Evolutionary conservation across 371 early-diverging fungal species (phyloP), one percentile per base, ranked within the genome.

Genomic region (Batkoa obscura): DNA sequence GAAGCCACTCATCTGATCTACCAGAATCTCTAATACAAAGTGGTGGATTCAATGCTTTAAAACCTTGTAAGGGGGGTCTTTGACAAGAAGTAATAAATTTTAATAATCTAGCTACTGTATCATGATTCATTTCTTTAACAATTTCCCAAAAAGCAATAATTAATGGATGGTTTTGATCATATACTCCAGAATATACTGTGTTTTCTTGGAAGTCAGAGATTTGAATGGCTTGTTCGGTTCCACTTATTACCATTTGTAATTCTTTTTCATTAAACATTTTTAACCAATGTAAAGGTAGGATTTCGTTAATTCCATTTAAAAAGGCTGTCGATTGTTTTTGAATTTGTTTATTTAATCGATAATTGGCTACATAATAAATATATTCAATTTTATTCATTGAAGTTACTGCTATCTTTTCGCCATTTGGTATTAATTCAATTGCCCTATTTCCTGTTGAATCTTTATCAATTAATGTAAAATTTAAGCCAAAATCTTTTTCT

Each of bases 51-150:
- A 96, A 69, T 58, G 87, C 88, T 32, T 71, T 71, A 62, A 96
- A 96, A 0, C 96, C 96, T 41, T 89, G 67, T 43, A 94, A 61
- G 2, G 97, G 97, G 6, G 94, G 92, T 43, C 93, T 72, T 37
- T 85, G 78, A 61, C 94, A 91, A 37, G 84, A 83, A 3, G 97
- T 96, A 0, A 89, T 81, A 70, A 93, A 96, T 64, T 86, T 85
- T 55, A 92, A 65, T 56, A 96, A 76, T 52, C 72, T 66, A 58
- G 75, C 71, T 4, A 79, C 74, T 59, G 90, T 72, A 34, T 72
- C 76, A 57, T 81, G 79, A 13, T 62, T 61, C 58, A 88, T 72
- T 10, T 69, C 65, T 37, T 72, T 63, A 1, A 93, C 74, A 2
- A 86, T 83, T 10, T 68, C 63, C 97, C 97, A 96, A 43, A 96